These are phyloP conservation scores for Cyphellophora europaea DNA, from an alignment of 2,329 filamentous ascomycete species.

Conservation along the genomic window DNA sequence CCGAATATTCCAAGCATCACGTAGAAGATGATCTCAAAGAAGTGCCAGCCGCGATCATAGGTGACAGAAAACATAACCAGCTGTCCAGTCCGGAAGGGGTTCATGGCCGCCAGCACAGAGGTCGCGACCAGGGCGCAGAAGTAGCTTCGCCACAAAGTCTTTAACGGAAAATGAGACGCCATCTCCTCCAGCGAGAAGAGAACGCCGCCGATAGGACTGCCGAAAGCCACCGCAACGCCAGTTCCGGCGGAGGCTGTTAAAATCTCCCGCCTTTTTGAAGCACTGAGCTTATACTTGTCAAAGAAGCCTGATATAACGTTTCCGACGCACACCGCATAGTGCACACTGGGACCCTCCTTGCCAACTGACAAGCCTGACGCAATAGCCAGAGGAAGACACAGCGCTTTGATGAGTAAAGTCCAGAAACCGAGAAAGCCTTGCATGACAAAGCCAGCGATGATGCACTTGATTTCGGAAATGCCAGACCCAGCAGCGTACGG, in stretches of 20 bases:
- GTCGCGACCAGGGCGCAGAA: constrained; percentile 96
- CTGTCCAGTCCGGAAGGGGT: constrained; percentile 92
- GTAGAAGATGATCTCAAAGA: constrained; percentile 92
- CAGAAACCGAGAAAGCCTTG: constrained; percentile 90
- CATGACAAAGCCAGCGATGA: constrained; percentile 98
- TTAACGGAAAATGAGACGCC: constrained; percentile 90
- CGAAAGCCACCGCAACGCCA: constrained; percentile 92
- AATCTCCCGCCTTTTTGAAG: constrained; percentile 90
- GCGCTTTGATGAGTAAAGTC: constrained; percentile 88
- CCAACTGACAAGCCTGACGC: constrained; percentile 89
- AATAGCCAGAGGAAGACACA: constrained; percentile 83
- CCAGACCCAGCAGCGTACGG: constrained; percentile 94
- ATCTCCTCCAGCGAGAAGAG: constrained; percentile 97
- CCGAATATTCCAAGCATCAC: constrained; percentile 86
- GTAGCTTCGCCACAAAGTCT: constrained; percentile 96
- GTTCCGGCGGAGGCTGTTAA: constrained; percentile 89
- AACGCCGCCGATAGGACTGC: constrained; percentile 92
- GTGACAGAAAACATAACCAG: constrained; percentile 98
- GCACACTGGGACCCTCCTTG: constrained; percentile 97
- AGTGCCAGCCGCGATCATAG: constrained; percentile 95
- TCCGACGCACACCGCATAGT: constrained; percentile 94
- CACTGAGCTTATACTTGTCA: constrained; percentile 82
- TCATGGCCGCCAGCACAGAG: constrained; percentile 87
- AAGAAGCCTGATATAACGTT: constrained; percentile 94
- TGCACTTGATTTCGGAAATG: constrained; percentile 98